Base-by-base conservation (phyloP, 2,329 filamentous ascomycete species). In the Talaromyces sp. region DNA sequence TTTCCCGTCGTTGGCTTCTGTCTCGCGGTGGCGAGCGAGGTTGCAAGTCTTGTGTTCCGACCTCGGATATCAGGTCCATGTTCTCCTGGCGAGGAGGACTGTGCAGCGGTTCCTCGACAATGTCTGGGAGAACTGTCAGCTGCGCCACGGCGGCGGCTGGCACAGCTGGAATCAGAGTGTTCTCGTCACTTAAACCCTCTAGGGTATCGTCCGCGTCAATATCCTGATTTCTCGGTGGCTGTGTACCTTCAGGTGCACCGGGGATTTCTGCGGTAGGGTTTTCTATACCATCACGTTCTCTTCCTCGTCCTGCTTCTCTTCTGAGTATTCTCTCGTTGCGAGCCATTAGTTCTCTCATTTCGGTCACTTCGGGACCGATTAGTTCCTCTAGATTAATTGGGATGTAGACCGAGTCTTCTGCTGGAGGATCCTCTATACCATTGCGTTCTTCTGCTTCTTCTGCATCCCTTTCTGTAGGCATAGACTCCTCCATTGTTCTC, bases 61-160 rank as follows among this genome's bases (percentile, higher is more conserved):
- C 41, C 17, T 55, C 50, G 4, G 56, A 61, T 50, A 58, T 11
- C 32, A 27, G 13, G 21, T 60, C 56, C 17, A 60, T 59, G 27
- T 43, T 56, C 2, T 52, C 26, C 24, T 51, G 59, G 14, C 55
- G 51, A 19, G 32, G 52, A 41, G 67, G 68, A 11, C 67, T 67
- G 6, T 67, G 64, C 24, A 64, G 61, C 13, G 68, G 69, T 57
- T 71, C 72, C 59, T 73, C 71, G 6, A 71, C 65, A 4, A 64
- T 68, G 58, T 74, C 71, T 14, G 72, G 70, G 6, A 72, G 64
- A 10, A 72, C 66, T 50, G 67, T 71, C 21, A 66, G 64, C 41
- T 64, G 43, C 24, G 38, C 60, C 24, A n/a, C 26, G 26, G 26
- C 26, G 3, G 65, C 9, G 5, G 14, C 49, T 59, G 19, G 43